phyloP scores from a whole-genome alignment of 805 yeast genomes.

The Debaryomyces hansenii region DNA sequence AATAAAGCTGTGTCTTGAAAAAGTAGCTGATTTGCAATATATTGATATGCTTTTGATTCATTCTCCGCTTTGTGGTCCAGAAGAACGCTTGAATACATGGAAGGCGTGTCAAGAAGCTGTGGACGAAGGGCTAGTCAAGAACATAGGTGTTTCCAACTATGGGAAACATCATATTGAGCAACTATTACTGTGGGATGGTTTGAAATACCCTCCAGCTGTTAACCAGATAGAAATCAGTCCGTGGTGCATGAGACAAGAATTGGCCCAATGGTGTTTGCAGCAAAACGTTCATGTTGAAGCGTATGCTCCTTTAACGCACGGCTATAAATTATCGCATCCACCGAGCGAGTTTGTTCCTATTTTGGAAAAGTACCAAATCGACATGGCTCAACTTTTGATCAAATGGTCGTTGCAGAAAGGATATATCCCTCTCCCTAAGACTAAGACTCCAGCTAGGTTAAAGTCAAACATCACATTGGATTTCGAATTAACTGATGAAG shows the following conservation, averaged over 20 bases:
- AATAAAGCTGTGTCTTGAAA: constrained; percentile 52
- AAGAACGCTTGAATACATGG: constrained; percentile 50
- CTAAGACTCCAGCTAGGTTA: constrained; percentile 24
- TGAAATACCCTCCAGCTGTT: constrained; percentile 44
- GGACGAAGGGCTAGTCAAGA: constrained; percentile 47
- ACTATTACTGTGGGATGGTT: constrained; percentile 45
- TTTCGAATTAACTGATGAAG: constrained; percentile 26
- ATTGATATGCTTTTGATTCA: constrained; percentile 73
- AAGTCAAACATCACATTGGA: constrained; percentile 22
- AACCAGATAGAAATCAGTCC: constrained; percentile 54
- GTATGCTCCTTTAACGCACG: constrained; percentile 40
- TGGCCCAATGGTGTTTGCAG: constrained; percentile 27
- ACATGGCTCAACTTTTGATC: constrained; percentile 48
- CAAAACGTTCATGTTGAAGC: constrained; percentile 34
- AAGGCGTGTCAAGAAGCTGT: constrained; percentile 57
- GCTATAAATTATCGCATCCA: constrained; percentile 25
- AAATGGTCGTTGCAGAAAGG: constrained; percentile 52
- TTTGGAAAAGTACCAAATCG: constrained; percentile 36
- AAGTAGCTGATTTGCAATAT: constrained; percentile 56
- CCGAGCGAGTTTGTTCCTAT: constrained; percentile 16
- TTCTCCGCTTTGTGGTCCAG: constrained; percentile 47
- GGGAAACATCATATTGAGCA: constrained; percentile 59
- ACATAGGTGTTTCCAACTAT: constrained; percentile 66
- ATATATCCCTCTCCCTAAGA: constrained; percentile 37
- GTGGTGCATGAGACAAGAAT: constrained; percentile 46